These are phyloP conservation scores for Chrysoporthe deuterocubensis DNA, from an alignment of 2,329 filamentous ascomycete genomes.

Conservation along the genomic window DNA sequence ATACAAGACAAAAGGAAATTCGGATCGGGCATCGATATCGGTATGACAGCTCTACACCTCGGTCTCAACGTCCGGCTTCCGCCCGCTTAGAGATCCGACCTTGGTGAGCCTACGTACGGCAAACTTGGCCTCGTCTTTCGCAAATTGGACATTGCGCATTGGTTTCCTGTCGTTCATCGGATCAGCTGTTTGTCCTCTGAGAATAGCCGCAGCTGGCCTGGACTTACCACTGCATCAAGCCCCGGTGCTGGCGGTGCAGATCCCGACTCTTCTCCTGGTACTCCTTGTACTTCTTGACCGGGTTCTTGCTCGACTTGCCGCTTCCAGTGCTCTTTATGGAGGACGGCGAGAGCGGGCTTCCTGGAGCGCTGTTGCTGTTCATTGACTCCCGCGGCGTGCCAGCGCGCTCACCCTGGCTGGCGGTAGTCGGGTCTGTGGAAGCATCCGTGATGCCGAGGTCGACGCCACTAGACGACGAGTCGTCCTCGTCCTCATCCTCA, in stretches of 20 bases:
- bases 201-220: neutral
- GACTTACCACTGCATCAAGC: constrained; percentile 83
- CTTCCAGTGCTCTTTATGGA: constrained; percentile 35
- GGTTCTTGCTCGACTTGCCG: constrained; percentile 51
- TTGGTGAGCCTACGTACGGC: constrained; percentile 76
- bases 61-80: constrained; percentile 88
- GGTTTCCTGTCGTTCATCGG: constrained; percentile 56
- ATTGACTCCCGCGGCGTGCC: constrained; percentile 30
- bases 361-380: constrained; percentile 34
- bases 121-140: constrained; percentile 83
- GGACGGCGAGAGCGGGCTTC: constrained; percentile 15
- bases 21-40: neutral
- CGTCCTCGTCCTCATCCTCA: constrained; percentile 45
- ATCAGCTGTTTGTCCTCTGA: neutral
- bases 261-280: constrained; percentile 72
- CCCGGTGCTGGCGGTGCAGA: constrained; percentile 83
- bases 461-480: constrained; percentile 44
- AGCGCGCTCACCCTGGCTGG: constrained; percentile 21
- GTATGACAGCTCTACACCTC: constrained; percentile 52
- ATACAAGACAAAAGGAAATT: neutral
- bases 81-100: constrained; percentile 75
- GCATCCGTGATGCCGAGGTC: constrained; percentile 66
- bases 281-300: constrained; percentile 62
- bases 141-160: constrained; percentile 82
- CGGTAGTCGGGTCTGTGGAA: constrained; percentile 35